A percentile compares a stretch with the other conserved stretches of the same genome.
Evolutionary conservation across 129 eudicot species (phyloP).

Genomic region (Tagetes erecta): DNA sequence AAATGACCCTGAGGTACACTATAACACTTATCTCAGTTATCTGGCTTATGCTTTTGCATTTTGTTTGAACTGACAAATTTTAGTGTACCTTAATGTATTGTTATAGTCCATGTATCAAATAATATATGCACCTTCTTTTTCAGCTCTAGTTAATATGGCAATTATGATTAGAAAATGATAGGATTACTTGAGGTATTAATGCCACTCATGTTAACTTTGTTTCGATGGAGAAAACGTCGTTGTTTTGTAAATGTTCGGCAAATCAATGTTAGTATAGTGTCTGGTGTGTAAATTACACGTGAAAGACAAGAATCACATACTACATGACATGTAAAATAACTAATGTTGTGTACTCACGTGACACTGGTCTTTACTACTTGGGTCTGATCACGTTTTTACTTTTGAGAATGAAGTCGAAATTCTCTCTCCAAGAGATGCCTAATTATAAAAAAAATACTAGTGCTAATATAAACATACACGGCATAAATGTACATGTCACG

Average conservation of each 20-base stretch:
- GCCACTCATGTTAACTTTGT: neutral
- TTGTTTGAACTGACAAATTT: slow-evolving; percentile 21
- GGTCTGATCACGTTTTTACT: too few species aligned
- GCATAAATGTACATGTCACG: too few species aligned
- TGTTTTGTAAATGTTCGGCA: too few species aligned
- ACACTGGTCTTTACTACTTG: neutral
- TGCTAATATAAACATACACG: too few species aligned
- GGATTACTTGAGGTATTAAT: neutral
- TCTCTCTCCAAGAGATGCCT: too few species aligned
- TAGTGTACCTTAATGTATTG: neutral
- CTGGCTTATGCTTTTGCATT: slow-evolving; percentile 23
- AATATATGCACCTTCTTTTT: slow-evolving; percentile 38
- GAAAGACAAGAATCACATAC: neutral
- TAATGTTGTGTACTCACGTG: neutral
- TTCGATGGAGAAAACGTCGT: neutral
- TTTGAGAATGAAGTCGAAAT: too few species aligned
- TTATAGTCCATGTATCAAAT: slow-evolving; percentile 45
- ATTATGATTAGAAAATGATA: neutral
- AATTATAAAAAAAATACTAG: too few species aligned
- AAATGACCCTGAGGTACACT: slow-evolving; percentile 34
- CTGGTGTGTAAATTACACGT: too few species aligned
- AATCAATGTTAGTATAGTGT: too few species aligned
- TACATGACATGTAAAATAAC: neutral
- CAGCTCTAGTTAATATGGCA: neutral
- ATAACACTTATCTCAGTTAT: neutral